Conservation (phyloP, 2,329 filamentous ascomycete species). For the Trichophyton mentagrophytes region DNA sequence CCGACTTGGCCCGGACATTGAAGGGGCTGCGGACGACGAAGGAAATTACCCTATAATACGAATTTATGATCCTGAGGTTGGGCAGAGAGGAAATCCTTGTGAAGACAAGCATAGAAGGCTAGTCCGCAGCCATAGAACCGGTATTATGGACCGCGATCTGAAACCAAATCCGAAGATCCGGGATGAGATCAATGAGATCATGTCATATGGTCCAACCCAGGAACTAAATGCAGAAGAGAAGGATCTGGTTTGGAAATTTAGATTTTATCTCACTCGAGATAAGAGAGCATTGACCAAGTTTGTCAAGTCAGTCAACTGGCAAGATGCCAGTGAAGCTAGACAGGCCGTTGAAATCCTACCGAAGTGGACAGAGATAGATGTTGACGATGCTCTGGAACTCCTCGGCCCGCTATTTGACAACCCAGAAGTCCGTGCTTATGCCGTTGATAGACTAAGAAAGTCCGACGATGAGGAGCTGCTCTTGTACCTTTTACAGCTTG, state of each 20-base stretch:
- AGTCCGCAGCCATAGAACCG: constrained; percentile 82
- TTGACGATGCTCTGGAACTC: constrained; percentile 89
- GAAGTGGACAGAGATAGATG: constrained; percentile 92
- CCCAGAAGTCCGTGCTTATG: constrained; percentile 75
- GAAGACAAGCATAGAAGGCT: constrained; percentile 89
- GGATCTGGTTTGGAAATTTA: constrained; percentile 93
- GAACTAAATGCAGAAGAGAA: constrained; percentile 80
- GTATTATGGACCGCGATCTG: constrained; percentile 85
- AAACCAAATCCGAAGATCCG: constrained; percentile 93
- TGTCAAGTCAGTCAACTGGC: constrained; percentile 95
- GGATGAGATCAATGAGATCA: constrained; percentile 81
- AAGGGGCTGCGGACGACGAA: constrained; percentile 45
- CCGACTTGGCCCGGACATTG: constrained; percentile 79
- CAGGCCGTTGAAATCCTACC: constrained; percentile 81
- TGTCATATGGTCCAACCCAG: constrained; percentile 87
- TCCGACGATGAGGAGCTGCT: constrained; percentile 85
- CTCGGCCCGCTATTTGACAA: constrained; percentile 89
- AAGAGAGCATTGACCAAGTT: constrained; percentile 92
- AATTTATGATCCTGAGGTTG: constrained; percentile 89
- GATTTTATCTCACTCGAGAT: constrained; percentile 84
- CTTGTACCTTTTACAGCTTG: constrained; percentile 81
- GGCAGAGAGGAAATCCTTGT: constrained; percentile 78
- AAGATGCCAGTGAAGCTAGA: constrained; percentile 67
- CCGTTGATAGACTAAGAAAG: constrained; percentile 80
- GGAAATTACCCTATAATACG: constrained; percentile 52